Base-by-base conservation (phyloP, 164 flowering plant species). In the Pachysandra terminalis region DNA sequence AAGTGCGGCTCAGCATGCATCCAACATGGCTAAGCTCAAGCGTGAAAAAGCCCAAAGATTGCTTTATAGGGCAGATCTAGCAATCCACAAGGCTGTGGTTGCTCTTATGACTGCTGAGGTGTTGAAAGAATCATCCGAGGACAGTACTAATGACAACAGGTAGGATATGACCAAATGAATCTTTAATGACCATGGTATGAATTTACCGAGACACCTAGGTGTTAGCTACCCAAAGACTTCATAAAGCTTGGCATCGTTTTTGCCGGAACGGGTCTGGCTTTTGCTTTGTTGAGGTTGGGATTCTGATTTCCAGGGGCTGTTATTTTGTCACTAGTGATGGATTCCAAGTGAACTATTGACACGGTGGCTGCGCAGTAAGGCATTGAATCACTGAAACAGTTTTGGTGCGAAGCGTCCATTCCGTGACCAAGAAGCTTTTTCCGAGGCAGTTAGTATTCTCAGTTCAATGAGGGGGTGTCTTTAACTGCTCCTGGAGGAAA, bases 61-160 rank as follows among this genome's bases (percentile, higher is more conserved):
- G 80, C 78, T 81, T 21, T 81, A 79, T 68, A 80, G 83, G 73
- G 99, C 97, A 22, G 98, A 96, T 74, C 65, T 85, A 32, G 97
- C 96, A 23, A 81, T 91, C 61, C 96, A 93, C 80, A 93, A 87
- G 79, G 99, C 99, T 68, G 87, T 78, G 66, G 82, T 71, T 77
- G 93, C 99, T 66, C 82, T 93, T 37, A 87, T 87, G 93, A 86
- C 78, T 65, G 99, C 97, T 13, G 96, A 96, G 61, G 90, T 93
- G 14, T 73, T 87, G 19, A 87, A 87, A 80, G 86, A 76, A 52
- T 73, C 93, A 15, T 77, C 66, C 32, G 82, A 77, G 69, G 85
- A 80, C 28, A n/a, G n/a, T n/a, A 55, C 61, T 3, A 68, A 45
- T 76, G 70, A 70, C 24, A 80, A 78, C n/a, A n/a, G n/a, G n/a